Percentiles rank a stretch among this genome's conserved stretches.
Evolutionary conservation across 2,329 filamentous ascomycete genomes (phyloP).

Genomic region (Alternaria ventricosa): DNA sequence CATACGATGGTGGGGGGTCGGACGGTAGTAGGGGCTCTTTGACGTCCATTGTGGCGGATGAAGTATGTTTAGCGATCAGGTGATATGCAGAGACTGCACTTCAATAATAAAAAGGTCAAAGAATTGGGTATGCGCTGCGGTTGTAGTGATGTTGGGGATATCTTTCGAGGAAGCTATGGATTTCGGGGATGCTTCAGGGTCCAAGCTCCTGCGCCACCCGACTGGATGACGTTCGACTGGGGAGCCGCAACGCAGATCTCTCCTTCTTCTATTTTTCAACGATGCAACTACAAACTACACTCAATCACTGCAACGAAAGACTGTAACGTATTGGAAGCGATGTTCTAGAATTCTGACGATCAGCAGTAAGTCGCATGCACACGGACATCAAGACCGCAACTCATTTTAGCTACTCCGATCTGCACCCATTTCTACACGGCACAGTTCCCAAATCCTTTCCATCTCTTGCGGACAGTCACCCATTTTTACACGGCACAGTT

Average conservation of each 20-base stretch:
- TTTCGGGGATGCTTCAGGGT: background rate
- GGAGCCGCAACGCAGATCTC: background rate
- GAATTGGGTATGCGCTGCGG: background rate
- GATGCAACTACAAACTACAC: background rate
- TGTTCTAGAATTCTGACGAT: background rate
- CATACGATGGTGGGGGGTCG: constrained; percentile 54
- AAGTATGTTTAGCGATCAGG: background rate
- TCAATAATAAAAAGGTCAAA: background rate
- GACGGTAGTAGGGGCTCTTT: constrained; percentile 35
- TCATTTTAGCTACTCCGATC: too few species aligned
- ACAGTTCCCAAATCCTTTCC: too few species aligned
- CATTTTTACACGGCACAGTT: too few species aligned
- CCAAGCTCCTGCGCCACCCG: constrained; percentile 1
- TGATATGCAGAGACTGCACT: background rate
- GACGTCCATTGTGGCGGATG: constrained; percentile 1
- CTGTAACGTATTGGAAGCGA: background rate
- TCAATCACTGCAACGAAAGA: background rate
- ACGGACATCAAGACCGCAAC: background rate
- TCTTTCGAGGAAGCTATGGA: background rate
- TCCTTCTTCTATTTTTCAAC: background rate
- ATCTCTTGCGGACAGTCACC: too few species aligned
- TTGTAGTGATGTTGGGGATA: background rate
- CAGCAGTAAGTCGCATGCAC: background rate
- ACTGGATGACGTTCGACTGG: background rate
- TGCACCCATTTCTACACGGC: too few species aligned